Conservation (phyloP, 495 filamentous ascomycete genomes). For the Barbatosphaeria neglecta region DNA sequence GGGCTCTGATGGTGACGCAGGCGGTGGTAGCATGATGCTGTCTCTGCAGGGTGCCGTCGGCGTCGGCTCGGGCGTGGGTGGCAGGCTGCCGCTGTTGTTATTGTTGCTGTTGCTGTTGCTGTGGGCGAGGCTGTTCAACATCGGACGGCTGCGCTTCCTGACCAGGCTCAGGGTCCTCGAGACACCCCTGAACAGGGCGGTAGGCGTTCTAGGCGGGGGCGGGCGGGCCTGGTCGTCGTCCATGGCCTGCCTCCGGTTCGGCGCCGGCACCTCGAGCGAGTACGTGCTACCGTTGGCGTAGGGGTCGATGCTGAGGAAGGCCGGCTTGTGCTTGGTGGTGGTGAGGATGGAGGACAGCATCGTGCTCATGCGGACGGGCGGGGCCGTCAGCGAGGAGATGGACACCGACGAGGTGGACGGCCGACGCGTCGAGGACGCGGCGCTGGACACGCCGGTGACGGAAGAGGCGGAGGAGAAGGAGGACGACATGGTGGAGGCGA, state of each 20-base stretch:
- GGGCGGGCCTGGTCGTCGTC: slow-evolving; percentile 8
- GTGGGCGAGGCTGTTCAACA: slow-evolving; percentile 11
- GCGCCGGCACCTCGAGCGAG: slow-evolving; percentile 17
- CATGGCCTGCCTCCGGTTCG: slow-evolving; percentile 10
- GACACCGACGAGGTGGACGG: slow-evolving; percentile 22
- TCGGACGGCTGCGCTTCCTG: slow-evolving; percentile 33
- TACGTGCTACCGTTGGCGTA: slow-evolving; percentile 27
- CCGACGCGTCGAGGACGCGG: slow-evolving; percentile 7
- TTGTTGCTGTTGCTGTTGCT: background rate
- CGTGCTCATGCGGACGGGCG: slow-evolving; percentile 18
- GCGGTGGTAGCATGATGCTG: background rate
- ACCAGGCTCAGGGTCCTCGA: slow-evolving; percentile 32
- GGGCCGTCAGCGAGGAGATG: slow-evolving; percentile 10
- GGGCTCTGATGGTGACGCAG: background rate
- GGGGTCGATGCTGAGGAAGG: slow-evolving; percentile 36
- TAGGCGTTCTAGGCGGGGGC: slow-evolving; percentile 25
- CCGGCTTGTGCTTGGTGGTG: slow-evolving; percentile 20
- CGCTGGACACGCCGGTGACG: background rate
- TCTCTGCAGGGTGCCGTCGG: slow-evolving; percentile 7
- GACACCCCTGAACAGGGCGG: slow-evolving; percentile 28
- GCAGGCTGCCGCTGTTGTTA: slow-evolving; percentile 5
- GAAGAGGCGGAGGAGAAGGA: slow-evolving; percentile 13
- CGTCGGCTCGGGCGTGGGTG: slow-evolving; percentile 8
- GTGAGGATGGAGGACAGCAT: slow-evolving; percentile 20
- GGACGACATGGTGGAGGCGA: slow-evolving; percentile 17